These are phyloP conservation scores for Myochromella boudieri DNA, from an alignment of 768 basidiomycete species.

Conservation along the genomic window DNA sequence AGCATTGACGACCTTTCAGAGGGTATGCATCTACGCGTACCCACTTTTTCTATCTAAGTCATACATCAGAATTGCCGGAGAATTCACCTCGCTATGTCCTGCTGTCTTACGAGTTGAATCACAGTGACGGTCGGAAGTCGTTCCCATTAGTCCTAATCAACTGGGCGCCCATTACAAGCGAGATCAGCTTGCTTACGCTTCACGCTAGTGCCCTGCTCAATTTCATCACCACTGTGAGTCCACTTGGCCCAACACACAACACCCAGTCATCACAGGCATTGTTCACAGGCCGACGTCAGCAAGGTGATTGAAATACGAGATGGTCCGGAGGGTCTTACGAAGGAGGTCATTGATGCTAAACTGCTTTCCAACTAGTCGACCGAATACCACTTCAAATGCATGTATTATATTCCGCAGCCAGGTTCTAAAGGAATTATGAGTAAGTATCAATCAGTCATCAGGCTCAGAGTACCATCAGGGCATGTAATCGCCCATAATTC, in stretches of 20 bases:
- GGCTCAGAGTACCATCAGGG: background rate
- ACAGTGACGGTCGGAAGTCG: conserved; percentile 80
- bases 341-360: conserved; percentile 64
- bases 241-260: background rate
- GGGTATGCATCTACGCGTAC: conserved; percentile 43
- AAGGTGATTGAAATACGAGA: conserved; percentile 83
- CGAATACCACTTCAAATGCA: background rate
- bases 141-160: conserved; percentile 86
- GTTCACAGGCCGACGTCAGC: conserved; percentile 64
- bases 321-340: conserved; percentile 79
- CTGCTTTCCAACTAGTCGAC: conserved; percentile 30
- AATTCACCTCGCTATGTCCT: conserved; percentile 85
- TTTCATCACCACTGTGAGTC: conserved; percentile 75
- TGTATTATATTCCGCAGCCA: background rate
- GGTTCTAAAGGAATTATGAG: background rate
- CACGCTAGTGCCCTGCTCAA: conserved; percentile 81
- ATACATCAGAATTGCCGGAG: conserved; percentile 74
- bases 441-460: background rate
- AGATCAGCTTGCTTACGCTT: conserved; percentile 73
- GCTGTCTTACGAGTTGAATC: conserved; percentile 78
- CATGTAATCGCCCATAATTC: conserved; percentile 46
- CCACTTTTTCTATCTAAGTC: conserved; percentile 2
- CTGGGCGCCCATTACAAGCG: conserved; percentile 80
- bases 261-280: background rate
- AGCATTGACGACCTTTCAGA: conserved; percentile 84